A percentile compares a stretch with the other conserved stretches of the same genome.
Conservation (phyloP, 2,329 filamentous ascomycete genomes). For the Daldinia sp. region DNA sequence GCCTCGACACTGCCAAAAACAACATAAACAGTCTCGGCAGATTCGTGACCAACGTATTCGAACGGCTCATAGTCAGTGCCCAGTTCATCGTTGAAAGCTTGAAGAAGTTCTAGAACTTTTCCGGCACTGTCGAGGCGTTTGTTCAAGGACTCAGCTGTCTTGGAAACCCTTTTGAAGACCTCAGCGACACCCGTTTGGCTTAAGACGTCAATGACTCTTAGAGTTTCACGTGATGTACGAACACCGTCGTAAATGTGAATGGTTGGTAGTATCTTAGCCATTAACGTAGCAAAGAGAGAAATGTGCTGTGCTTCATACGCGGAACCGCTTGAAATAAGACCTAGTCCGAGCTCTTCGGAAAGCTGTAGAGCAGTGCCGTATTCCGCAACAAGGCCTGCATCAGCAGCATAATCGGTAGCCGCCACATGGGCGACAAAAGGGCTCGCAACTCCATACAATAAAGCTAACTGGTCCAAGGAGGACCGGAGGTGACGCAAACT, state of each 20-base stretch:
- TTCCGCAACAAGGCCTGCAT: slow-evolving; percentile 82
- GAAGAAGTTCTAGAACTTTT: slow-evolving; percentile 76
- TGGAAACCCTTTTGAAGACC: slow-evolving; percentile 74
- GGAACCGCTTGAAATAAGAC: slow-evolving; percentile 85
- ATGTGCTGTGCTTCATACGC: slow-evolving; percentile 96
- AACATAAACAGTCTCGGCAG: slow-evolving; percentile 85
- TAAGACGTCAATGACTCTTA: slow-evolving; percentile 84
- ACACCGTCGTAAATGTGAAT: slow-evolving; percentile 92
- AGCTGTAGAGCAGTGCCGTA: slow-evolving; percentile 84
- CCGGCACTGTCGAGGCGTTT: slow-evolving; percentile 79
- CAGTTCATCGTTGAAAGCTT: slow-evolving; percentile 87
- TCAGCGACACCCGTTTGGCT: slow-evolving; percentile 77
- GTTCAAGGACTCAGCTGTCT: slow-evolving; percentile 69
- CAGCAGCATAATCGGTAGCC: slow-evolving; percentile 83
- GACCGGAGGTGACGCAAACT: slow-evolving; percentile 83
- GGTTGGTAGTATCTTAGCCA: slow-evolving; percentile 83
- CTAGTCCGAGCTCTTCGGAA: slow-evolving; percentile 90
- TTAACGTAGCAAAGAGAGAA: slow-evolving; percentile 85
- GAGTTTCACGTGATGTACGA: slow-evolving; percentile 83
- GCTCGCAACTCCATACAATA: slow-evolving; percentile 91
- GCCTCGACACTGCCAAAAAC: slow-evolving; percentile 94
- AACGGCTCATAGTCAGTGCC: slow-evolving; percentile 94
- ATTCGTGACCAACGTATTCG: slow-evolving; percentile 88
- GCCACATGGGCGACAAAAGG: slow-evolving; percentile 94
- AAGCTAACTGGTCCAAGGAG: slow-evolving; percentile 89